Evolutionary conservation across 2,329 filamentous ascomycete genomes (phyloP), one percentile per base, ranked within the genome.

Genomic region (Pseudopithomyces chartarum): DNA sequence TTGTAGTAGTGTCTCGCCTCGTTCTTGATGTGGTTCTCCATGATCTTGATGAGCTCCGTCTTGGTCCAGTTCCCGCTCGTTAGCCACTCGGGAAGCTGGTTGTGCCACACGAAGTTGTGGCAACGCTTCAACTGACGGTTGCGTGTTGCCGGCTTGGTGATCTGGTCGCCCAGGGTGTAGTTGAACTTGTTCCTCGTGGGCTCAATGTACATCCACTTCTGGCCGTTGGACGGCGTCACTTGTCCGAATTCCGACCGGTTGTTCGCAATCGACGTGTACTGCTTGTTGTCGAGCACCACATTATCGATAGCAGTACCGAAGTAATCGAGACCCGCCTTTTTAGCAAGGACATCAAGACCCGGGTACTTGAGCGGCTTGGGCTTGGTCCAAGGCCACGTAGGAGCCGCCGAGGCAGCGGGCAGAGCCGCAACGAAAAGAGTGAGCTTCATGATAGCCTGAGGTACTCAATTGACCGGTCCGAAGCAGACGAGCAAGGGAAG

Each of bases 181-280:
- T 80, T 82, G 78, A 90, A 90, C 44, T 78, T 70, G 34, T 79
- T 81, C 44, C 80, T 81, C 39, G 75, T 69, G 0, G 85, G 84
- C 78, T 91, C 85, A 15, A 80, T 87, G 59, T 81, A 78, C 57
- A 87, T 80, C 86, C 86, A 90, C 79, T 85, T 85, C 70, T 86
- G 83, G 2, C 82, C 81, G 69, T 90, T 90, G 47, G 83, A 84
- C 0, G 87, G 85, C 0, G 87, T 88, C 23, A 88, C 79, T 70
- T 87, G 82, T 32, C 87, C 87, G 64, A 89, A 90, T 66, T 88
- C 85, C 45, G 77, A 75, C 7, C 67, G 75, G 69, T 87, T 77
- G 60, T 79, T 80, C 40, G 87, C 76, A 58, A 88, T 84, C 19
- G 75, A 70, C 17, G 81, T 74, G 71, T 90, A 90, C 26, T 79